Evolutionary conservation across 208 protist genomes (phyloP), one percentile per base, ranked within the genome.

Genomic region (Wallacemonas sp.): DNA sequence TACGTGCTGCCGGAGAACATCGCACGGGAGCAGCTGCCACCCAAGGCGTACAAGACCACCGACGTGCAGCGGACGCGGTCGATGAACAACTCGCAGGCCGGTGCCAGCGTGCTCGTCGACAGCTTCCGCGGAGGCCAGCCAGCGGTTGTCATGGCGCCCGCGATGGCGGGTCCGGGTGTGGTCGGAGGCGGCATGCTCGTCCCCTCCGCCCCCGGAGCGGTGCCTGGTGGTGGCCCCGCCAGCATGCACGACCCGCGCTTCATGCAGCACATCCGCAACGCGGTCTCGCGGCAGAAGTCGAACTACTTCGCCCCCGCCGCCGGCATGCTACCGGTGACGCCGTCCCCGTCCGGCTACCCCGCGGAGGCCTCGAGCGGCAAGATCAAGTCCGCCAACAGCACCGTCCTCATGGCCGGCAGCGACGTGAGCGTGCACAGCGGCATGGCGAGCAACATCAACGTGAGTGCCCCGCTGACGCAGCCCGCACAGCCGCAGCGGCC

Each of bases 11-110:
- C 52, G 3, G 52, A 59, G 52, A 59, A 59, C 52, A 25, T 59
- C 4, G 52, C 52, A 25, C 52, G 71, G 20, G 79, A 85, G 62
- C 67, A 69, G 32, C 72, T 86, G 28, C 79, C 79, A 12, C 79
- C 79, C 3, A 86, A 86, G 69, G 41, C 66, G 11, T 74, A 76
- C 71, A 57, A 57, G 31, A 42, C 50, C 31, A 59, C 52, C 52
- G 52, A 59, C 52, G 52, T 59, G 52, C 52, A 59, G 52, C 7
- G 52, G 31, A 59, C 52, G 18, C 52, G 52, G 3, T 59, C 52
- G 32, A 59, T 59, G 52, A 59, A 59, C 32, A 59, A 59, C 52
- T 59, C 52, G 11, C 52, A 59, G 52, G n/a, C 20, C 14, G 52
- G 52, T 23, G 52, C 7, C 18, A 25, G 7, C 22, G 16, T 23